Evolutionary conservation across 805 yeast species (phyloP).

Genomic region (Pichia deserticola): DNA sequence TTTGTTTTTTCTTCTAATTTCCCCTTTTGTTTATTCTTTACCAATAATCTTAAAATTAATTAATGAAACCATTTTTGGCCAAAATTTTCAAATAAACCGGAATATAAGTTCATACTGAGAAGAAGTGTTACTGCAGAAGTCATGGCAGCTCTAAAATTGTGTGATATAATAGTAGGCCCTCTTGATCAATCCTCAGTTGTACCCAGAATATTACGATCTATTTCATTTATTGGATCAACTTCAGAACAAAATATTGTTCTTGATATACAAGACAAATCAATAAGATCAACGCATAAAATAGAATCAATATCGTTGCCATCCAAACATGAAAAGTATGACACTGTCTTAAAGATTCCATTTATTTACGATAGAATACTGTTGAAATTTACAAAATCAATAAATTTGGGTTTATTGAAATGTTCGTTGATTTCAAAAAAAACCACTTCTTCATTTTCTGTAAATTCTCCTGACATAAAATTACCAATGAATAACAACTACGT

Average conservation of each 20-base stretch:
- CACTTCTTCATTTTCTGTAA: not conserved
- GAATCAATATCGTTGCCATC: not conserved
- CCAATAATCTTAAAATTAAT: no score
- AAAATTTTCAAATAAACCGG: no score
- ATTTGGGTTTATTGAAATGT: not conserved
- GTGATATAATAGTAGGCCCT: not conserved
- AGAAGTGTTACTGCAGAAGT: no score
- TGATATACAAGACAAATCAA: not conserved
- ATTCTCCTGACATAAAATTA: slow-evolving; percentile 2
- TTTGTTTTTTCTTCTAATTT: not conserved
- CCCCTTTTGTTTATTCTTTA: not conserved
- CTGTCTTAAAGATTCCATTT: not conserved
- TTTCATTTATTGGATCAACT: slow-evolving; percentile 3
- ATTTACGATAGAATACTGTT: slow-evolving; percentile 2
- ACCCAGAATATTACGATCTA: not conserved
- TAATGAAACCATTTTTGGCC: no score
- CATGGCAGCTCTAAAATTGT: not conserved
- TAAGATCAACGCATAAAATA: not conserved
- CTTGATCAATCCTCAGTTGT: not conserved
- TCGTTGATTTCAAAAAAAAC: not conserved
- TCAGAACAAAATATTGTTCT: slow-evolving; percentile 3
- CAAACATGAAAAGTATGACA: not conserved
- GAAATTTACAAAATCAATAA: not conserved
- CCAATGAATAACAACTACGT: slow-evolving; percentile 2
- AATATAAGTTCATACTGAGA: no score